Evolutionary conservation across 331 rosid species (phyloP).

Genomic region (Malus hybrid): DNA sequence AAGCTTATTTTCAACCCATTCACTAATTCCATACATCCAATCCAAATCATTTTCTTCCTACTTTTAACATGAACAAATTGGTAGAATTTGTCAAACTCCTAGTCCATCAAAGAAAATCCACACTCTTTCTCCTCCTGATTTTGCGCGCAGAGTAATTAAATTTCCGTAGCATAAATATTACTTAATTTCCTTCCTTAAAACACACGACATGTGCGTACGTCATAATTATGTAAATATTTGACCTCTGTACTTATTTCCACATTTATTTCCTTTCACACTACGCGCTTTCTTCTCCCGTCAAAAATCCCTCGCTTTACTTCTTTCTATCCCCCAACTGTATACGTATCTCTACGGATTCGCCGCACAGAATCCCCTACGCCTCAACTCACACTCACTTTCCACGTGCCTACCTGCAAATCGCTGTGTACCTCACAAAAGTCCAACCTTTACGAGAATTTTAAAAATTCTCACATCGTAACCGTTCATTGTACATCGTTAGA

Average conservation of each 20-base stretch:
- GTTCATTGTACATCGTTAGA: accelerated
- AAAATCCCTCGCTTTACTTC: not conserved
- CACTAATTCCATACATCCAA: too few species aligned
- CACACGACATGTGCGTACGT: not conserved
- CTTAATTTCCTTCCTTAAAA: too few species aligned
- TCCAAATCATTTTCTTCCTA: too few species aligned
- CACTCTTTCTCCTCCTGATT: too few species aligned
- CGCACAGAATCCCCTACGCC: not conserved
- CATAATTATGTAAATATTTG: not conserved
- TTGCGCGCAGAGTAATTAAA: too few species aligned
- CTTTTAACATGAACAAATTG: too few species aligned
- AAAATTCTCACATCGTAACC: accelerated
- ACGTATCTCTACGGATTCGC: not conserved
- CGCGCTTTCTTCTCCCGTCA: not conserved
- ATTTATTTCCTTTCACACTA: not conserved
- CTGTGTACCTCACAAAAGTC: too few species aligned
- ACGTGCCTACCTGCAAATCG: not conserved
- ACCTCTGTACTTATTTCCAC: not conserved
- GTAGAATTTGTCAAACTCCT: too few species aligned
- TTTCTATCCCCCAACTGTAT: not conserved
- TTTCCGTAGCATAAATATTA: not conserved
- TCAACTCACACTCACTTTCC: not conserved
- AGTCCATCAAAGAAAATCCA: too few species aligned
- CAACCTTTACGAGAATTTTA: not conserved
- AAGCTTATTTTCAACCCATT: too few species aligned